These are phyloP conservation scores for Centella asiatica DNA, from an alignment of 129 eudicot genomes.

Conservation along the genomic window DNA sequence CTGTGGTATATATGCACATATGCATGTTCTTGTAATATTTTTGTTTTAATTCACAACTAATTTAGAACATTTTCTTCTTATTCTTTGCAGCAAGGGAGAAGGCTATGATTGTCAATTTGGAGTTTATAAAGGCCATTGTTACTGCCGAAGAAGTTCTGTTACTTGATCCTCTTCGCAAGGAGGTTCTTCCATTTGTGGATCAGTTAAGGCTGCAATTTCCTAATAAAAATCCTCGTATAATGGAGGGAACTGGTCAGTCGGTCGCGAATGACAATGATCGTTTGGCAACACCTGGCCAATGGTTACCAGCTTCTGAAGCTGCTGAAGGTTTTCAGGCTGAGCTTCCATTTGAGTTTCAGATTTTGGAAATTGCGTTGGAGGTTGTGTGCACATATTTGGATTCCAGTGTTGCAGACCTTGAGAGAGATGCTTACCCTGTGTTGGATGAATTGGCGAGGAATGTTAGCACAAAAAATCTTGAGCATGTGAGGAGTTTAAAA, in stretches of 20 bases:
- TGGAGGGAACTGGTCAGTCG: constrained; percentile 34
- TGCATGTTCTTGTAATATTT: too few species aligned
- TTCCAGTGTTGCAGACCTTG: constrained; percentile 77
- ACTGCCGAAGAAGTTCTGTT: constrained; percentile 96
- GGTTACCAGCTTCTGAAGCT: constrained; percentile 54
- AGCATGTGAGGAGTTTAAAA: constrained; percentile 89
- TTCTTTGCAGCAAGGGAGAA: constrained; percentile 75
- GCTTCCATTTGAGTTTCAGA: constrained; percentile 98
- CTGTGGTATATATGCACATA: too few species aligned
- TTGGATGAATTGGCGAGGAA: constrained; percentile 88
- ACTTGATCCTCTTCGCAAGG: constrained; percentile 93
- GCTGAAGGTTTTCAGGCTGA: constrained; percentile 71
- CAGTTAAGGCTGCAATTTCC: constrained; percentile 83
- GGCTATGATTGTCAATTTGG: constrained; percentile 96
- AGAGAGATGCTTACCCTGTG: constrained; percentile 87
- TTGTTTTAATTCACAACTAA: neutral
- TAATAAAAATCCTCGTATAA: constrained; percentile 28
- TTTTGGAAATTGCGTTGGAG: constrained; percentile 84
- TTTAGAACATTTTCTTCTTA: neutral
- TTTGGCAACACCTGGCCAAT: constrained; percentile 53
- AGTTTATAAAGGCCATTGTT: constrained; percentile 86
- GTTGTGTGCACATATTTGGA: constrained; percentile 86
- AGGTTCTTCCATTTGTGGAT: constrained; percentile 95
- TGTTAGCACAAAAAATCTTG: constrained; percentile 96
- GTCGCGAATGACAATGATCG: constrained; percentile 46